A percentile compares a stretch with the other conserved stretches of the same genome.
Evolutionary conservation across 805 yeast genomes (phyloP).

Genomic region (Saturnispora halmiae): DNA sequence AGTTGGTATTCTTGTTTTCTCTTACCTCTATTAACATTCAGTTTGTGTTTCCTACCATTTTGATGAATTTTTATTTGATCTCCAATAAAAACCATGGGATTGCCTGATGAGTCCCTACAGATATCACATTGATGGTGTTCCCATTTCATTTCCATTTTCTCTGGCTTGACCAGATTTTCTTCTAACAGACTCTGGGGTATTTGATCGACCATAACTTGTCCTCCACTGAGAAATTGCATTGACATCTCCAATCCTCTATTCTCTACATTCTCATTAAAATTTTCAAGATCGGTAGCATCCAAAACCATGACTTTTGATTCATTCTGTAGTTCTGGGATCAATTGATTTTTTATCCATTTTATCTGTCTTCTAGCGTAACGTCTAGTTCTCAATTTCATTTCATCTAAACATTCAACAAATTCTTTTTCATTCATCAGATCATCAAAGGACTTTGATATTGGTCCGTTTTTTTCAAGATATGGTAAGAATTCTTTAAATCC

Average conservation of each 20-base stretch:
- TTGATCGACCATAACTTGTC: constrained; percentile 9
- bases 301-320: constrained; percentile 59
- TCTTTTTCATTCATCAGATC: constrained; percentile 11
- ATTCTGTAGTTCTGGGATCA: constrained; percentile 49
- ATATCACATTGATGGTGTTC: constrained; percentile 56
- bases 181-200: constrained; percentile 17
- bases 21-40: constrained; percentile 38
- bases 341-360: constrained; percentile 75
- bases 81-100: constrained; percentile 61
- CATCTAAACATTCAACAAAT: constrained; percentile 44
- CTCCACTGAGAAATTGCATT: constrained; percentile 18
- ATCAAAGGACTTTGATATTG: background rate
- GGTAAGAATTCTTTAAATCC: constrained; percentile 88
- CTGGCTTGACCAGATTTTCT: constrained; percentile 9
- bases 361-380: constrained; percentile 83
- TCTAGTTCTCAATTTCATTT: constrained; percentile 78
- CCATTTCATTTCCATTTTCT: constrained; percentile 35
- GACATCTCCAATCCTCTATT: constrained; percentile 47
- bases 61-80: constrained; percentile 63
- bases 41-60: constrained; percentile 57
- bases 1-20: constrained; percentile 48
- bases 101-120: constrained; percentile 45
- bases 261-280: constrained; percentile 53
- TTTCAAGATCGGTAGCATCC: constrained; percentile 62
- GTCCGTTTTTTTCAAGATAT: constrained; percentile 22